Evolutionary conservation across 1,284 basidiomycete species (phyloP), one percentile per base, ranked within the genome.

Genomic region (Ganoderma resinaceum): DNA sequence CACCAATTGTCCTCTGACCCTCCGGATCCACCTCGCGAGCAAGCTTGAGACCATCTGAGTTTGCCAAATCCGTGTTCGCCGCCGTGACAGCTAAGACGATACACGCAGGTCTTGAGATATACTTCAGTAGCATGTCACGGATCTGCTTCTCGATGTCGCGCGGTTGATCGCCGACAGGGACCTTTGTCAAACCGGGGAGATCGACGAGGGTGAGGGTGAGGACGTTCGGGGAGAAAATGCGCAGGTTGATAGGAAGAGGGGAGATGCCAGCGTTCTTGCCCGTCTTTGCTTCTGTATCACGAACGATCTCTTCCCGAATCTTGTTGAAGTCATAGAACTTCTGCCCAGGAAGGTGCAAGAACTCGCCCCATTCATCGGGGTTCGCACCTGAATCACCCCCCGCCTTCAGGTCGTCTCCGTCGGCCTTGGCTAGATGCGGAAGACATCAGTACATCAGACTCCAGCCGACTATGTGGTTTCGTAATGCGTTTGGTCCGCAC

Each of bases 111-210:
- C 96, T 96, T 26, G 94, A 92, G 79, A 99, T 99, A 81, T 93
- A 99, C 82, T 97, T 97, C 80, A 95, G 82, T 66, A 99, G 85
- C 97, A 99, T 99, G 69, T 99, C 97, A 69, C 89, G 88, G 76
- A 99, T 99, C 82, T 99, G 97, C 79, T 94, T 95, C 85, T 99
- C 97, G 72, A 99, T 99, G 81, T 99, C 97, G 72, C 92, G 89
- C 12, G 97, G 97, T 79, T 99, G 97, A 83, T 99, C 97, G 53
- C 97, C 97, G 58, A 99, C 97, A 18, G 97, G 97, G 12, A 96
- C 94, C 82, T 98, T 98, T 53, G 97, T 99, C 66, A 99, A 83
- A 80, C 97, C 97, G 65, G 97, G 97, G 64, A 99, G 84, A 84
- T 99, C 97, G 82, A 99, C 96, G 63, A 99, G 89, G 26, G 97